Percentiles rank a stretch among this genome's conserved stretches.
Evolutionary conservation across 2,329 filamentous ascomycete genomes (phyloP).

Genomic region (Fragosphaeria purpurea): DNA sequence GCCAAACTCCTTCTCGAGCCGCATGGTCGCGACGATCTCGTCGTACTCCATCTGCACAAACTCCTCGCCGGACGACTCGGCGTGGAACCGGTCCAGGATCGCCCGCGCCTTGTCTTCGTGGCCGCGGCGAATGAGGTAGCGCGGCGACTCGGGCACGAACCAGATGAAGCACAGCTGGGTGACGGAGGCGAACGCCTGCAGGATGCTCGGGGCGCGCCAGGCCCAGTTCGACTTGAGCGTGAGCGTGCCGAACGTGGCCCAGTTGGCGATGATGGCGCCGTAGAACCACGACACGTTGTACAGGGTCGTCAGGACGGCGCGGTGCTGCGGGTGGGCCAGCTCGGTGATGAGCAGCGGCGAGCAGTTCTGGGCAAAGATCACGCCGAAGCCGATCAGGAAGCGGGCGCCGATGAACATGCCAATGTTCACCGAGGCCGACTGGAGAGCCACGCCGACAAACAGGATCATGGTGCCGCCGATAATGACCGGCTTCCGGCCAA

Average conservation of each 20-base stretch:
- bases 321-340: slow-evolving; percentile 22
- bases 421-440: slow-evolving; percentile 26
- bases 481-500: slow-evolving; percentile 24
- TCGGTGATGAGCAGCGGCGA: slow-evolving; percentile 33
- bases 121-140: slow-evolving; percentile 15
- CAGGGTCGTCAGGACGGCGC: slow-evolving; percentile 19
- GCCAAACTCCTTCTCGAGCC: not conserved
- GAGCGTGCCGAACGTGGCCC: slow-evolving; percentile 8
- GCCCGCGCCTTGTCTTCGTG: slow-evolving; percentile 2
- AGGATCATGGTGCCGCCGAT: slow-evolving; percentile 28
- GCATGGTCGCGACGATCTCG: slow-evolving; percentile 3
- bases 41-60: slow-evolving; percentile 1
- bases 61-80: not conserved
- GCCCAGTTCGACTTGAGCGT: slow-evolving; percentile 2
- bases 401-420: slow-evolving; percentile 29
- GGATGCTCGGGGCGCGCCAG: slow-evolving; percentile 7
- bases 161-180: slow-evolving; percentile 7
- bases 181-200: slow-evolving; percentile 4
- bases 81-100: slow-evolving; percentile 1
- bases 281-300: slow-evolving; percentile 2
- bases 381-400: slow-evolving; percentile 25
- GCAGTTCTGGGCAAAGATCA: slow-evolving; percentile 28
- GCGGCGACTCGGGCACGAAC: slow-evolving; percentile 14
- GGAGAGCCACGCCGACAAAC: slow-evolving; percentile 22
- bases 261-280: slow-evolving; percentile 11